A percentile compares a stretch with the other conserved stretches of the same genome.
These are phyloP conservation scores for Kodamaea sp. DNA, from an alignment of 1,139 yeast genomes.

Conservation along the genomic window DNA sequence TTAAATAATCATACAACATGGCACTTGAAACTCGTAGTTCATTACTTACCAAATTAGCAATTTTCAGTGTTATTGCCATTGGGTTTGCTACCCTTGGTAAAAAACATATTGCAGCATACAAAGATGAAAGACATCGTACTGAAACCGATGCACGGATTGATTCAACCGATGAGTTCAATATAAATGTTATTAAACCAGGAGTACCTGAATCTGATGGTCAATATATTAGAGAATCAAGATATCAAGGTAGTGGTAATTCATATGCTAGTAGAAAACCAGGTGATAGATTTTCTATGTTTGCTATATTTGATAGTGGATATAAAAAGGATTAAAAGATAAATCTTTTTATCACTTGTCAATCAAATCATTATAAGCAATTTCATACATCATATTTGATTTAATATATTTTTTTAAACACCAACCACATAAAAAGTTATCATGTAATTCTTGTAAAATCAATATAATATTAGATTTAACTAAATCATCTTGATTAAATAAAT, in stretches of 20 bases:
- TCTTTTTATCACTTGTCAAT: slow-evolving; percentile 10
- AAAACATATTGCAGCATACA: slow-evolving; percentile 33
- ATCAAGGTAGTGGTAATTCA: slow-evolving; percentile 63
- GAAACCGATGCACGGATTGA: slow-evolving; percentile 41
- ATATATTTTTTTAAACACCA: slow-evolving; percentile 44
- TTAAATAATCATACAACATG: slow-evolving; percentile 7
- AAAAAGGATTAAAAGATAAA: background rate
- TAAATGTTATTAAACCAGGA: slow-evolving; percentile 33
- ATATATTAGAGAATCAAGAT: slow-evolving; percentile 49
- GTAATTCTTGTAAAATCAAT: slow-evolving; percentile 45
- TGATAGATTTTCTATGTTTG: slow-evolving; percentile 35
- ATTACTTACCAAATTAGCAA: slow-evolving; percentile 33
- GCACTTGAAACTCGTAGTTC: slow-evolving; percentile 36
- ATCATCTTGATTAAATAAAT: slow-evolving; percentile 49
- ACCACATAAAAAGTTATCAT: slow-evolving; percentile 44
- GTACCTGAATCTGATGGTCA: slow-evolving; percentile 27
- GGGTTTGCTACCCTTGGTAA: slow-evolving; percentile 35
- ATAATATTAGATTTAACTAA: slow-evolving; percentile 41
- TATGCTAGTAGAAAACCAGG: slow-evolving; percentile 48
- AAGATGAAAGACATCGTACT: slow-evolving; percentile 33
- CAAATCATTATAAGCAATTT: slow-evolving; percentile 41
- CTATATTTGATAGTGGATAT: slow-evolving; percentile 19
- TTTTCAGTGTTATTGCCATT: slow-evolving; percentile 32
- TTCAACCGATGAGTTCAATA: slow-evolving; percentile 30
- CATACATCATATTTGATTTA: slow-evolving; percentile 39